Evolutionary conservation across 2,329 filamentous ascomycete genomes (phyloP), one percentile per base, ranked within the genome.

Genomic region (Claviceps monticola): DNA sequence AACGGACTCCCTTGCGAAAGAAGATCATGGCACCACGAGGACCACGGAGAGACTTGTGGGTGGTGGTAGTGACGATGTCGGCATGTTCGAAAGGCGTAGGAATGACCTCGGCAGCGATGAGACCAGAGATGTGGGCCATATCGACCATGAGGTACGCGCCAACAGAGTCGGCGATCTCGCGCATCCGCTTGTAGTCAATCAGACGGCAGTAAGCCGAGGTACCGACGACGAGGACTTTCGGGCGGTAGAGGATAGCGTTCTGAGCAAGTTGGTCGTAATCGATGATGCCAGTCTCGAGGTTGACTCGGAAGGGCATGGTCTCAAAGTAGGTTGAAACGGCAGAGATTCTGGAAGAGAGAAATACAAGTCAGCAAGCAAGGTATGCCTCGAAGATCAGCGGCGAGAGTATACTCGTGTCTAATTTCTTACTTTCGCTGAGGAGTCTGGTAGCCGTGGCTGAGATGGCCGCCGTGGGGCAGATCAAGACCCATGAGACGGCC

Each of bases 11-110:
- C 77, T 95, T 96, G 72, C 93, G 88, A 83, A 90, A 98, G 82
- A 98, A 98, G 74, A 98, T 98, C 93, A 98, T 98, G 67, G 93
- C 93, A 65, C 93, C 93, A 68, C 93, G 88, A 54, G 93, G 93
- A 54, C 93, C 93, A 71, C 93, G 89, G 61, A 98, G 86, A 52
- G 90, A 96, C 80, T 98, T 98, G 83, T 98, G 93, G 46, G 93
- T 98, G 56, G 93, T 98, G 57, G 93, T 98, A 57, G 93, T 98
- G 61, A 98, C 93, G 53, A 98, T 85, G 67, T 98, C 93, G 59
- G 93, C 91, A 69, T 95, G 76, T 57, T 82, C 76, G 75, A 98
- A 98, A 45, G 93, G 93, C 48, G 88, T 90, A 56, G 90, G 88
- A 66, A 97, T 93, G 60, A 96, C 93, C 61, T 84, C 86, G 55